Evolutionary conservation across 352 stramenopile species (phyloP), one percentile per base, ranked within the genome.

Genomic region (Hyaloperonospora arabidopsidis): DNA sequence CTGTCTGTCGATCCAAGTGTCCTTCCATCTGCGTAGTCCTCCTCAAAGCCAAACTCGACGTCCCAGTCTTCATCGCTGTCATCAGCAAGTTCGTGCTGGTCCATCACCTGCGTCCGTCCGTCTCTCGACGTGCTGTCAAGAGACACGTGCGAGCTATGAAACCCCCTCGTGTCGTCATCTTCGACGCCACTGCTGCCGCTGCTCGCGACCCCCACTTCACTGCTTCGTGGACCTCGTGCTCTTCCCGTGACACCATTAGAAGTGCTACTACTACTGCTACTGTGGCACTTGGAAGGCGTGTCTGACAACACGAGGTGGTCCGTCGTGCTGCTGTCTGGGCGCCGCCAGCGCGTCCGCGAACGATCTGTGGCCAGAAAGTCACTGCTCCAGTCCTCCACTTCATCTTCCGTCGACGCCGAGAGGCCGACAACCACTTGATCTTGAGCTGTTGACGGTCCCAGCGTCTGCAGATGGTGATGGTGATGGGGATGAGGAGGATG

Each of bases 391-490:
- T 91, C 81, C 55, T 91, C 81, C 1, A 91, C 62, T 25, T 76
- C 81, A 49, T 88, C 81, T 22, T 84, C 78, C 15, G 58, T 62
- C 11, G 78, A 80, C 0, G 81, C 78, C 1, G 79, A 63, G 50
- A 91, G 79, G 7, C 81, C 81, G 6, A 88, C 77, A 12, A 91
- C 81, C 19, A 89, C 79, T 36, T 88, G 78, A 48, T 86, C 76
- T 2, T 38, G 54, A 46, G 51, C n/a, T 36, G 49, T 23, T 6
- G 35, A 7, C 35, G 35, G 13, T 5, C 4, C 2, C 2, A 11
- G 35, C 35, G 35, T 4, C 25, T 32, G 25, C 25, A 10, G 25
- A 4, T 32, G 25, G 25, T 32, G 25, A 4, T 32, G 25, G 4
- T 32, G 25, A 8, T 32, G 25, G 25, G 4, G 25, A 4, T 32